Base-by-base conservation (phyloP, 2,329 filamentous ascomycete species). In the Aspergillus sp. region DNA sequence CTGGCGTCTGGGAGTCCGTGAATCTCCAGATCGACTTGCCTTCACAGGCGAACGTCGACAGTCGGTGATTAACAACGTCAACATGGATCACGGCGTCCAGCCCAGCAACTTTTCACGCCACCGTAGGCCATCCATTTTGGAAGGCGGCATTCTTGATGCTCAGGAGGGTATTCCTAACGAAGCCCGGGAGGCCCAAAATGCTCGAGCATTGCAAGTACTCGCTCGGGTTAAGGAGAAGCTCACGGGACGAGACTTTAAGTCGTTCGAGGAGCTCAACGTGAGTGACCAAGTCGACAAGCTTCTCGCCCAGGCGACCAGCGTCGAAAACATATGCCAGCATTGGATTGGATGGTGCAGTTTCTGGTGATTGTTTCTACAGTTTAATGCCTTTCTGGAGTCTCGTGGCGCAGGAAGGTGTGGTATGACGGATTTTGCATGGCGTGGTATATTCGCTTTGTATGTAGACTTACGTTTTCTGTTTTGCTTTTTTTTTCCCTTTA, bases 291-390 rank as follows among this genome's bases (percentile, higher is more conserved):
- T 98, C 5, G 91, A 95, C 68, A 91, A 94, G 67, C 73, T 99
- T 58, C 86, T 99, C 57, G 85, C 86, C 49, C 91, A 98, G 73
- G 93, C 93, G 19, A 98, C 93, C 6, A 96, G 93, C 62, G 75
- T 97, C 57, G 93, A 97, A 77, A 97, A 97, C 66, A 74, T 98
- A 49, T 98, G 93, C 65, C 93, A 97, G 75, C 93, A 97, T 73
- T 98, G 96, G 66, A 95, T 97, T 58, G 93, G 93, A 51, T 97
- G 91, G 91, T 97, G 91, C 71, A 94, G 88, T 69, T 97, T 96
- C 77, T 97, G 91, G 91, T 97, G 69, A 60, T 50, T 37, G 39
- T 34, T 43, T 7, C 28, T 46, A 46, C 19, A 39, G 6, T 29
- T 34, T 37, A 5, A n/a, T 32, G 27, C 10, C 6, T 43, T 37